Conservation (phyloP, 148 eudicot species). For the Rhododendron mucronatum region DNA sequence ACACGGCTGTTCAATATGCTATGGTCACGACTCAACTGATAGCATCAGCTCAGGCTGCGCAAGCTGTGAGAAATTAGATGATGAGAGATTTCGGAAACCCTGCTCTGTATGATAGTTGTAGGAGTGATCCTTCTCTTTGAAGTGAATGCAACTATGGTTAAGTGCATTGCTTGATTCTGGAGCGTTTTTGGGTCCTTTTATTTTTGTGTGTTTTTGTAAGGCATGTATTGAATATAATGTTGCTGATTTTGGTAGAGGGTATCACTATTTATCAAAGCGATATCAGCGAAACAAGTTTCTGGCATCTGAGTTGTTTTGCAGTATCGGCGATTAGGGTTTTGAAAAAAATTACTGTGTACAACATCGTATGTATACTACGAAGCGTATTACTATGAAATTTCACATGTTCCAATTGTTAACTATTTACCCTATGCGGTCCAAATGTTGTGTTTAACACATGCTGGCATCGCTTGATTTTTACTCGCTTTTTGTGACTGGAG, state of each 20-base stretch:
- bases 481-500: neutral
- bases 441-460: neutral
- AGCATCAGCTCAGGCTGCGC: slow-evolving; percentile 52
- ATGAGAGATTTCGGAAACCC: neutral
- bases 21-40: slow-evolving; percentile 69
- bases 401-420: neutral
- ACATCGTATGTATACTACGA: neutral
- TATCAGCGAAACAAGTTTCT: neutral
- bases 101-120: neutral
- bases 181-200: neutral
- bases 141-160: neutral
- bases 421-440: neutral
- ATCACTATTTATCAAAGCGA: neutral
- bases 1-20: slow-evolving; percentile 85
- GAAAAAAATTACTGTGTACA: neutral
- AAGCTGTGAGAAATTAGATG: slow-evolving; percentile 46
- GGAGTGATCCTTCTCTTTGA: neutral
- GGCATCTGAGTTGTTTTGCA: neutral
- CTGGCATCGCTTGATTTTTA: neutral
- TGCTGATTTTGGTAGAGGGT: neutral
- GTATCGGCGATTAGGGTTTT: neutral
- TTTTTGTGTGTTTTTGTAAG: neutral
- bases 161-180: neutral
- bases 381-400: neutral
- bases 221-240: neutral